A percentile compares a stretch with the other conserved stretches of the same genome.
These are phyloP conservation scores for Nitzschia sp. DNA, from an alignment of 108 stramenopile species.

Conservation along the genomic window DNA sequence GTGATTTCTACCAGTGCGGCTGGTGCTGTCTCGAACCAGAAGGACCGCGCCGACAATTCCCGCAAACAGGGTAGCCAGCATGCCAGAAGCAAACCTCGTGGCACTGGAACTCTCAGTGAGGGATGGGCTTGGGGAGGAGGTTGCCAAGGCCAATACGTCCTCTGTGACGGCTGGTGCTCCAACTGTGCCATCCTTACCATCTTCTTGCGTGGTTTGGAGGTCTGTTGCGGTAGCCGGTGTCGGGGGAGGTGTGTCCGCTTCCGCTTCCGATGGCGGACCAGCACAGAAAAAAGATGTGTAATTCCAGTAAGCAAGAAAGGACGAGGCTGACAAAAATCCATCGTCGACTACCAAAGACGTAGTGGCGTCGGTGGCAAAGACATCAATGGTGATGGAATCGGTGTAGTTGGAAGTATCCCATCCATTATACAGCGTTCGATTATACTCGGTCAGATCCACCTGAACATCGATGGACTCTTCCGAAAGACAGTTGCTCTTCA, in stretches of 20 bases:
- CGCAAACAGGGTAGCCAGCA: not conserved
- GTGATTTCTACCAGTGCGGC: not conserved
- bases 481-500: not conserved
- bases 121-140: too few relatives aligned
- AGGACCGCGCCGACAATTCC: not conserved
- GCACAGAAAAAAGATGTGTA: conserved; percentile 13
- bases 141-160: too few relatives aligned
- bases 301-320: conserved; percentile 2
- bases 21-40: not conserved
- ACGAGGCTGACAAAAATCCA: not conserved
- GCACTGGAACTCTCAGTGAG: too few relatives aligned
- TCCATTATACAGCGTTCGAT: not conserved
- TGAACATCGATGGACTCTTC: not conserved
- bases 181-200: too few relatives aligned
- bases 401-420: conserved; percentile 10
- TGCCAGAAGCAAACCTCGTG: too few relatives aligned
- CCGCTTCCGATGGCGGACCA: too few relatives aligned
- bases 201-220: too few relatives aligned
- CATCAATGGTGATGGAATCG: not conserved
- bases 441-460: not conserved
- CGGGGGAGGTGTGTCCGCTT: too few relatives aligned
- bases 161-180: too few relatives aligned
- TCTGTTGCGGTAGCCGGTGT: too few relatives aligned
- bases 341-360: not conserved
- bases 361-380: not conserved